Conservation (phyloP, 2,329 filamentous ascomycete genomes). For the Trichoderma guizhouense region DNA sequence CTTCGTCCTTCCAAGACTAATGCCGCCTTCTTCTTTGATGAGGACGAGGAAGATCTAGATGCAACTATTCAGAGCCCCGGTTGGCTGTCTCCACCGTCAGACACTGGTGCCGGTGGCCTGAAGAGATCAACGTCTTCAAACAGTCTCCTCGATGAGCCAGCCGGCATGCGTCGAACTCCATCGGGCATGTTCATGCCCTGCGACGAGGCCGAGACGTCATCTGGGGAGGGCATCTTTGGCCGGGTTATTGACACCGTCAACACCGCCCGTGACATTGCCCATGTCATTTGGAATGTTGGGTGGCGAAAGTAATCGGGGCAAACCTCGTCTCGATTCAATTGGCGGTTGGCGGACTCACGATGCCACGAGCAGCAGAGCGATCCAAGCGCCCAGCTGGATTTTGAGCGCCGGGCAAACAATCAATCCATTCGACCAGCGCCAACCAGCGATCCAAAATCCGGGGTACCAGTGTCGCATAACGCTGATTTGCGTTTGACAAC, state of each 20-base stretch:
- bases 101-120: slow-evolving; percentile 31
- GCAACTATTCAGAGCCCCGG: slow-evolving; percentile 30
- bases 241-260: slow-evolving; percentile 78
- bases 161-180: slow-evolving; percentile 70
- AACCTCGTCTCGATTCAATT: background rate
- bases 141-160: slow-evolving; percentile 50
- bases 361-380: slow-evolving; percentile 1
- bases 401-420: background rate
- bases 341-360: background rate
- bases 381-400: background rate
- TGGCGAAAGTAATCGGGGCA: slow-evolving; percentile 51
- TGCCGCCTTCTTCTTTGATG: slow-evolving; percentile 59
- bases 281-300: slow-evolving; percentile 70
- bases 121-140: slow-evolving; percentile 47
- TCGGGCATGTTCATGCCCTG: slow-evolving; percentile 93
- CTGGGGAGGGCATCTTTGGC: slow-evolving; percentile 66
- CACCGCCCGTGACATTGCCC: slow-evolving; percentile 66
- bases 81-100: slow-evolving; percentile 31
- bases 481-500: slow-evolving; percentile 1
- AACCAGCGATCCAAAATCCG: background rate
- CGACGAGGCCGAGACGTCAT: slow-evolving; percentile 65
- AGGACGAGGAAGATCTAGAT: slow-evolving; percentile 55
- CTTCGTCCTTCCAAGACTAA: slow-evolving; percentile 67
- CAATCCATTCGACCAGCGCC: background rate
- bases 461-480: slow-evolving; percentile 7